Evolutionary conservation across 495 filamentous ascomycete species (phyloP).

Genomic region (Sabuloglossum arenarium): DNA sequence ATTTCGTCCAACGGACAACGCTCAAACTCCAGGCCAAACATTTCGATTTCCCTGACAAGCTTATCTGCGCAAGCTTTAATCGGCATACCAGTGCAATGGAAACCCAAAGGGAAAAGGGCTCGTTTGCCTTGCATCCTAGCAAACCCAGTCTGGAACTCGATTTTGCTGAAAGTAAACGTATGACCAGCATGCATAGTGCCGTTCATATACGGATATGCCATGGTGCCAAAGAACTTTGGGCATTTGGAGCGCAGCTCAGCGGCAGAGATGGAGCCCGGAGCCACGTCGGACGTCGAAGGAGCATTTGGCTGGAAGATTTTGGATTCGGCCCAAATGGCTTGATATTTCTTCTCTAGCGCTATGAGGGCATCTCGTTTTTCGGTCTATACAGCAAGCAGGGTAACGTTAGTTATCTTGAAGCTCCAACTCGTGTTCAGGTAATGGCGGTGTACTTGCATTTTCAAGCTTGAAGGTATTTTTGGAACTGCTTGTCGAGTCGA

Average conservation of each 20-base stretch:
- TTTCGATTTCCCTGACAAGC: conserved; percentile 64
- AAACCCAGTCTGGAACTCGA: conserved; percentile 73
- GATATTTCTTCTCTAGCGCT: conserved; percentile 81
- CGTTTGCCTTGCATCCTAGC: conserved; percentile 79
- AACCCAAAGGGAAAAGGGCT: conserved; percentile 73
- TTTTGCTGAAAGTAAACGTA: conserved; percentile 71
- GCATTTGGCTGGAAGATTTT: conserved; percentile 70
- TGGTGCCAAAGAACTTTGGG: conserved; percentile 85
- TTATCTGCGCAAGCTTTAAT: conserved; percentile 97
- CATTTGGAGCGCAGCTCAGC: conserved; percentile 54
- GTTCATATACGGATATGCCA: conserved; percentile 96
- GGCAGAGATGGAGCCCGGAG: conserved; percentile 44
- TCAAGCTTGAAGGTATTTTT: conserved; percentile 56
- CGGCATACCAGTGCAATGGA: conserved; percentile 93
- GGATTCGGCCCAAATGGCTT: conserved; percentile 60
- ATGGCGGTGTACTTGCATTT: conserved; percentile 29
- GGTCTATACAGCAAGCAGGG: conserved; percentile 28
- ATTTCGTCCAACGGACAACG: conserved; percentile 25
- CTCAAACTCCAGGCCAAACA: conserved; percentile 80
- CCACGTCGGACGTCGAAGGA: conserved; percentile 52
- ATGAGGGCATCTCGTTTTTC: conserved; percentile 85
- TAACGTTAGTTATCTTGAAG: not conserved
- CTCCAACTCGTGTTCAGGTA: conserved; percentile 1
- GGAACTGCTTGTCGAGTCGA: conserved; percentile 37
- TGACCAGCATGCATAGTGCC: conserved; percentile 85